phyloP scores from a whole-genome alignment of 495 filamentous ascomycete genomes.

The Sordaria brevicollis region DNA sequence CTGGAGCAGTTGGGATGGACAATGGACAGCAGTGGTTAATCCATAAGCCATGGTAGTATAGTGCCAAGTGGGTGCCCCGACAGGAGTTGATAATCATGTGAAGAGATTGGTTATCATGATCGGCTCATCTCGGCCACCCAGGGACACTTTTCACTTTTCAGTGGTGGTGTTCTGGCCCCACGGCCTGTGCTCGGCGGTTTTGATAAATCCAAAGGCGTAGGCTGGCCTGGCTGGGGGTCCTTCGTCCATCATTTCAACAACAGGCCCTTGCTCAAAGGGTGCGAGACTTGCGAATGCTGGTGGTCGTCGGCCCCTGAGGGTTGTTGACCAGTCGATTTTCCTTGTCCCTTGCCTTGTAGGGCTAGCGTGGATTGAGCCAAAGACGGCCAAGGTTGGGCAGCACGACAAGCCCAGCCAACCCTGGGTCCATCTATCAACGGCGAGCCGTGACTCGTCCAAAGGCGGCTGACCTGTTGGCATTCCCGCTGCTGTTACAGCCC shows the following conservation, averaged over 20 bases:
- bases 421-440: neutral
- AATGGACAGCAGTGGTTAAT: neutral
- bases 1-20: neutral
- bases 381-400: neutral
- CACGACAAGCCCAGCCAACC: neutral
- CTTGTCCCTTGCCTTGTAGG: neutral
- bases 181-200: neutral
- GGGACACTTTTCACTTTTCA: neutral
- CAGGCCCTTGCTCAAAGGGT: neutral
- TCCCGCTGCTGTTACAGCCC: neutral
- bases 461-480: neutral
- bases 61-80: neutral
- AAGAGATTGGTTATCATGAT: neutral
- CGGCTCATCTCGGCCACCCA: neutral
- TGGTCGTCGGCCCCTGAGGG: neutral
- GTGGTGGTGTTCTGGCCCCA: neutral
- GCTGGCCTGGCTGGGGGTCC: neutral
- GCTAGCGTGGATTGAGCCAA: neutral
- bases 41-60: neutral
- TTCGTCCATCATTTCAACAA: neutral
- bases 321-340: neutral
- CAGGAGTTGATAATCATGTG: neutral
- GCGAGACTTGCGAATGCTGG: no score
- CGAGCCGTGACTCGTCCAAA: neutral
- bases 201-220: neutral